Evolutionary conservation across 1,139 yeast genomes (phyloP), one percentile per base, ranked within the genome.

Genomic region (Debaryomycetaceae sp.): DNA sequence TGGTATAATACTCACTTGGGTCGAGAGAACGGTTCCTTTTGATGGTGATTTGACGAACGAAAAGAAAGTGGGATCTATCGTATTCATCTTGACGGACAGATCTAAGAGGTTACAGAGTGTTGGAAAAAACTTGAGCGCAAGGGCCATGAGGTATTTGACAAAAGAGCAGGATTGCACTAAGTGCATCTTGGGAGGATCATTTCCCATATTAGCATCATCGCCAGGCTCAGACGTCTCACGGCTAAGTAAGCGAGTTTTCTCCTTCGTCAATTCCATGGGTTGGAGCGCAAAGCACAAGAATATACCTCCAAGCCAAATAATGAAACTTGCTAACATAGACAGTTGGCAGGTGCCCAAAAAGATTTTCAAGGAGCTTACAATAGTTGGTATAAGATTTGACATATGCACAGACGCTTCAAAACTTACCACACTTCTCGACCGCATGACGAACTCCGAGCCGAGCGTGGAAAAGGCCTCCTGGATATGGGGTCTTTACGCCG

Each of bases 1-100:
- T 52, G 87, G 87, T 5, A 63, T 80, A 20, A 69, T 80, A n/a
- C 63, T 79, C 34, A 80, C 86, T 0, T 80, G 85, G 84, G 44
- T 38, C 1, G 49, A 53, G 9, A 51, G 51, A 31, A 53, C 53
- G 20, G 49, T 52, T 3, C 53, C 58, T 2, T 41, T 54, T 14
- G 58, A 57, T 41, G 60, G 55, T 3, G 56, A 51, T 17, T 42
- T 53, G 42, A 49, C 51, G 6, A 46, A 34, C 6, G 52, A 45
- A 22, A 23, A 27, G 9, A 62, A 57, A 47, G 58, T 24, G n/a
- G 87, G 87, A 0, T 66, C 75, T 37, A 67, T 82, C 3, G 53
- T 76, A 44, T 73, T 72, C 58, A 52, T 82, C 6, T 58, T 80
- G 51, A 87, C 82, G 6, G 85, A 80, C 48, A 78, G 76, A 44